Evolutionary conservation across 1,284 basidiomycete genomes (phyloP), one percentile per base, ranked within the genome.

Genomic region (Paramarasmius palmivorus): DNA sequence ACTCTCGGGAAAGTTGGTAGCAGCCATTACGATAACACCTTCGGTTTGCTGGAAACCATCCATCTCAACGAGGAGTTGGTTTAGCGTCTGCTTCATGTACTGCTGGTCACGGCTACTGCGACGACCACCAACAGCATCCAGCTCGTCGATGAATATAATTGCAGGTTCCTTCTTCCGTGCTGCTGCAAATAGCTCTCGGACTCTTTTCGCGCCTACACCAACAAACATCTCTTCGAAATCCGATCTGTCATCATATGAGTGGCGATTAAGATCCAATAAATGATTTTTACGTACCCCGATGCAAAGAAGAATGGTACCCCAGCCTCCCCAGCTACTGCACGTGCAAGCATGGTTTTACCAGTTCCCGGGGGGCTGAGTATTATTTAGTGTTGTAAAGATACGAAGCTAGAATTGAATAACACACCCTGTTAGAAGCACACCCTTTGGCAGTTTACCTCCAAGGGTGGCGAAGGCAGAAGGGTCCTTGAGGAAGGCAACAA

Each of bases 211-310:
- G 55, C 94, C 94, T 45, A 96, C 93, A 54, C 94, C 94, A 51
- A 97, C 95, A 68, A 93, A 95, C 87, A 98, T 96, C 69, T 99
- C 96, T 68, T 99, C 97, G 60, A 99, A 98, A 66, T 97, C 94
- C 45, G 94, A 95, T 14, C 93, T 94, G 67, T 54, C 59, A 15
- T 50, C 45, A 56, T 35, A 49, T 54, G 44, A 26, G 36, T 12
- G 38, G 57, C 60, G 32, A 56, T 63, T 54, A 57, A 6, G 26
- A 19, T 23, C 38, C 25, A 47, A 38, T 15, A 32, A 22, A 7
- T 49, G 47, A 19, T 45, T 19, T 35, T 15, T 26, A 49, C 25
- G 62, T 62, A 87, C 84, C 90, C 90, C 41, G 90, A 92, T 41
- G 91, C 88, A 63, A 90, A 93, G 68, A 95, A 87, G 76, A 95